phyloP scores from a whole-genome alignment of 352 stramenopile genomes.

The Phytophthora sojae region DNA sequence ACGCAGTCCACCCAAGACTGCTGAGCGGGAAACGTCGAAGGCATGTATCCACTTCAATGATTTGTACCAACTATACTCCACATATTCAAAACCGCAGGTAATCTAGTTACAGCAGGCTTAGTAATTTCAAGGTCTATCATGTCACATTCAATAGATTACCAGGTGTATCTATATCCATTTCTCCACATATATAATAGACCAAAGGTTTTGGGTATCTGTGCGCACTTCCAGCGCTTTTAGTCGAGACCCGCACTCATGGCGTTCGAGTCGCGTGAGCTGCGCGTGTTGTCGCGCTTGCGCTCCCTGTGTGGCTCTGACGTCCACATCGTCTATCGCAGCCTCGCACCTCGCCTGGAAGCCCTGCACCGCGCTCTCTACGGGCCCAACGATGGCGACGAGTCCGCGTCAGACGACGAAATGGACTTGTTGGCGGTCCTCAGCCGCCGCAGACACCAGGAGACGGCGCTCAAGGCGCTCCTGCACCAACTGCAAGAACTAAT shows the following conservation, averaged over 20 bases:
- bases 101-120: background rate
- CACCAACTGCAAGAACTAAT: constrained; percentile 7
- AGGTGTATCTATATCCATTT: background rate
- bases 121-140: background rate
- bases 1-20: background rate
- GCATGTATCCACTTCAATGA: background rate
- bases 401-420: constrained; percentile 7
- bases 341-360: constrained; percentile 17
- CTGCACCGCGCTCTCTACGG: constrained; percentile 3
- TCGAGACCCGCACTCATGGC: background rate
- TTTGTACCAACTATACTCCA: background rate
- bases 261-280: background rate
- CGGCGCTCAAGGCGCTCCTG: constrained; percentile 10
- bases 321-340: constrained; percentile 19
- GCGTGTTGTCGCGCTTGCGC: background rate
- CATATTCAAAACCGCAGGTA: background rate
- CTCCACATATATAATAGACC: background rate
- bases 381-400: background rate
- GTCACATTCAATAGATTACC: background rate
- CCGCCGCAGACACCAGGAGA: constrained; percentile 24
- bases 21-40: background rate
- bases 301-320: background rate
- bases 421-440: constrained; percentile 16
- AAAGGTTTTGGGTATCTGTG: background rate
- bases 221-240: background rate